These are phyloP conservation scores for Kandelia obovata DNA, from an alignment of 345 rosid species.

Conservation along the genomic window DNA sequence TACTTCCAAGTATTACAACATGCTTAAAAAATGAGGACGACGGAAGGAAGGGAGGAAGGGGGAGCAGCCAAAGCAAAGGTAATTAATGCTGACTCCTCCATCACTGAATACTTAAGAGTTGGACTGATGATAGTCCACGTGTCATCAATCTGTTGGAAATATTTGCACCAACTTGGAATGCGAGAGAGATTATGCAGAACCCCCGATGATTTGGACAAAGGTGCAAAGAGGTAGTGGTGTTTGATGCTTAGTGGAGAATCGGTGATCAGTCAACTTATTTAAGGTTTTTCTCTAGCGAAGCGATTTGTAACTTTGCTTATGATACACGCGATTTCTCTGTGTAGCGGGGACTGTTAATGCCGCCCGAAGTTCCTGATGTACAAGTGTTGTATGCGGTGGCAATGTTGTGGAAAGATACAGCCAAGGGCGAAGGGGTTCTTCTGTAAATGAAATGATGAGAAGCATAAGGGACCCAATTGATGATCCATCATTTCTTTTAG, in stretches of 20 bases:
- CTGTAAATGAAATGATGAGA: background rate
- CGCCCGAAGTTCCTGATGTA: background rate
- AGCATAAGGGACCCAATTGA: too few relatives aligned
- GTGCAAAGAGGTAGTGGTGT: conserved; percentile 11
- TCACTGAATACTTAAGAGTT: too few relatives aligned
- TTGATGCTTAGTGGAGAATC: too few relatives aligned
- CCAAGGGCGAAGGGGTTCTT: background rate
- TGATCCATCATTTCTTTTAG: too few relatives aligned
- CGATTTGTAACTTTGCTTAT: too few relatives aligned
- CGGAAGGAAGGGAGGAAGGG: background rate
- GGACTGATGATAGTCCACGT: conserved; percentile 6
- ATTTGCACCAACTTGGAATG: background rate
- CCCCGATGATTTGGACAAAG: background rate
- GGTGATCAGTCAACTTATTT: too few relatives aligned
- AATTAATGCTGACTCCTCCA: background rate
- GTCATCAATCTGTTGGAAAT: background rate
- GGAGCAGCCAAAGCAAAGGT: too few relatives aligned
- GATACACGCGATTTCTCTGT: too few relatives aligned
- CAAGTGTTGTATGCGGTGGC: background rate
- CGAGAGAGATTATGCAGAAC: background rate
- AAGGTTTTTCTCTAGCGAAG: background rate
- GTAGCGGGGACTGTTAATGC: too few relatives aligned
- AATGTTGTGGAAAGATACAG: background rate
- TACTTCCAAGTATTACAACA: too few relatives aligned
- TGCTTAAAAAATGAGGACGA: too few relatives aligned